Base-by-base conservation (phyloP, 345 rosid species). In the Melaleuca alternifolia region DNA sequence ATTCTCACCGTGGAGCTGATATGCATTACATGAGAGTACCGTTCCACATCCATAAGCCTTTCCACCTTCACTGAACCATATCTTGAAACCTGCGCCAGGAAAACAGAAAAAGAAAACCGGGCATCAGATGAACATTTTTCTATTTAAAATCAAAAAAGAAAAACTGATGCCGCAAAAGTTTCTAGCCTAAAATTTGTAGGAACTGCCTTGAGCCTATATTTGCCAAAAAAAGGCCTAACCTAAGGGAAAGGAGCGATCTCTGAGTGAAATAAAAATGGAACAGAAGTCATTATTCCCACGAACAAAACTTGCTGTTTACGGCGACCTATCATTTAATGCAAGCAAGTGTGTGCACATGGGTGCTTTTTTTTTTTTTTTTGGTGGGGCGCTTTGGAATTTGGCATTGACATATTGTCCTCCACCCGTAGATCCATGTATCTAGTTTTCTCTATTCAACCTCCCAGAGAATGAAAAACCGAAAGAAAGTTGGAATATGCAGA, bases 1-100 rank as follows among this genome's bases (percentile, higher is more conserved):
- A 71, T 51, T 65, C 95, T 91, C 84, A 96, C 99, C 86, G 97
- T 97, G 33, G 99, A 95, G 93, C 99, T 97, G 83, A 97, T 96
- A 90, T 97, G 99, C 99, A 96, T 96, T 56, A 97, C 99, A 90
- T 96, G 99, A 51, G 98, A 96, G 85, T 95, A 96, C 33, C 94
- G 93, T 87, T 96, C 99, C 85, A 96, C 88, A 90, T 95, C 92
- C 99, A 96, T 96, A 51, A 97, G 98, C 87, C 92, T 94, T 89
- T 97, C 98, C 57, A 96, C 98, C 88, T 90, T 95, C 83, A 97
- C 98, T 2, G 99, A 96, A 79, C 99, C 98, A 84, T 85, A 82
- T 85, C 94, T 93, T 5, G 98, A 93, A 51, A 97, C 99, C 96
- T 94, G 44, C 86, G 6, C 48, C 26, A 16, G 81, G 81, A 0